A percentile compares a stretch with the other conserved stretches of the same genome.
Conservation (phyloP, 2,329 filamentous ascomycete genomes). For the Penicillium sp. region DNA sequence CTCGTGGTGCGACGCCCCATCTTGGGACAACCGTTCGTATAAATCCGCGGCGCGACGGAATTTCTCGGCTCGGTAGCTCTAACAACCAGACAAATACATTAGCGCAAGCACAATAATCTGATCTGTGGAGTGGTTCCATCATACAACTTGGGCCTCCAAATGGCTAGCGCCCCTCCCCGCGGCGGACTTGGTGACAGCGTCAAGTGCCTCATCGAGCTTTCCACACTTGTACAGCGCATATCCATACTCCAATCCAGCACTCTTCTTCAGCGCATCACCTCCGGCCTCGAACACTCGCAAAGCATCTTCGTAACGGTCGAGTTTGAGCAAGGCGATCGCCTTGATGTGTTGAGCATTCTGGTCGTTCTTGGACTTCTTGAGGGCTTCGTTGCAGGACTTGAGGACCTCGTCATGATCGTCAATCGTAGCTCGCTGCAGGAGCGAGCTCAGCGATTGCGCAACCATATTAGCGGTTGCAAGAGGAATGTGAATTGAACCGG, state of each 20-base stretch:
- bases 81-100: neutral
- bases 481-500: neutral
- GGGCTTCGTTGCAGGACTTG: conserved; percentile 61
- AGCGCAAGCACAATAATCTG: conserved; percentile 6
- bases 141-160: conserved; percentile 67
- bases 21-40: conserved; percentile 58
- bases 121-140: conserved; percentile 22
- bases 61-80: conserved; percentile 64
- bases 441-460: conserved; percentile 58
- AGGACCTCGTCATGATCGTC: conserved; percentile 68
- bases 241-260: conserved; percentile 64
- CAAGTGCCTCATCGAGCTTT: conserved; percentile 60
- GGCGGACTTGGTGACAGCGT: conserved; percentile 53
- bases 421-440: conserved; percentile 64
- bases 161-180: conserved; percentile 61
- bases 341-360: conserved; percentile 64
- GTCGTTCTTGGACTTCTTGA: conserved; percentile 65
- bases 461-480: conserved; percentile 42
- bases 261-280: conserved; percentile 60
- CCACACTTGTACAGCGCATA: conserved; percentile 69
- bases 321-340: conserved; percentile 65
- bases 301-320: conserved; percentile 68
- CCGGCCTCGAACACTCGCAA: conserved; percentile 61
- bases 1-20: conserved; percentile 53
- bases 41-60: conserved; percentile 61